Conservation (phyloP, 2,329 filamentous ascomycete genomes). For the Knufia petricola region DNA sequence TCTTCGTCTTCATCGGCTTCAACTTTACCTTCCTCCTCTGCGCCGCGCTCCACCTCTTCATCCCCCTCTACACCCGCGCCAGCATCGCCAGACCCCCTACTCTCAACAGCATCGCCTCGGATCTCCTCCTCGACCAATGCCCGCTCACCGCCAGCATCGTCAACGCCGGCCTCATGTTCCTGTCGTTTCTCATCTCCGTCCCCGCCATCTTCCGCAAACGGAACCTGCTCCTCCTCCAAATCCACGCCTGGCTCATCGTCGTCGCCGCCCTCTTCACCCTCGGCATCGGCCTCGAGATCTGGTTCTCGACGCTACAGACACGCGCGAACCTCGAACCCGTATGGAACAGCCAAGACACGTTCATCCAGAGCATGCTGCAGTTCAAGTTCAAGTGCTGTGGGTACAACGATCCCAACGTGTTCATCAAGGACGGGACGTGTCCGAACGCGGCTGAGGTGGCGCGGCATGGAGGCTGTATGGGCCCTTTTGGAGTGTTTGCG, state of each 20-base stretch:
- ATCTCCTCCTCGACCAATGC: slow-evolving; percentile 43
- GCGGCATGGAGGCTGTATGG: slow-evolving; percentile 59
- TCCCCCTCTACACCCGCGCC: slow-evolving; percentile 42
- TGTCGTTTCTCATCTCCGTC: slow-evolving; percentile 59
- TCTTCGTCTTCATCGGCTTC: slow-evolving; percentile 41
- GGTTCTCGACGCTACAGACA: slow-evolving; percentile 63
- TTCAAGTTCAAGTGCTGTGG: slow-evolving; percentile 72
- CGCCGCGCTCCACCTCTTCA: slow-evolving; percentile 44
- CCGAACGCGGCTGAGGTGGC: slow-evolving; percentile 61
- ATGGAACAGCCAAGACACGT: slow-evolving; percentile 49
- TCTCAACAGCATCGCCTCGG: slow-evolving; percentile 40
- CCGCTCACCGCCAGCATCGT: slow-evolving; percentile 57
- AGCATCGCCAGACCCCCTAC: slow-evolving; percentile 35
- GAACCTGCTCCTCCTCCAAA: slow-evolving; percentile 59
- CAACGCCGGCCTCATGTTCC: slow-evolving; percentile 62
- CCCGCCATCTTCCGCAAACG: slow-evolving; percentile 61
- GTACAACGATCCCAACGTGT: slow-evolving; percentile 63
- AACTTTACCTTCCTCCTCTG: slow-evolving; percentile 45
- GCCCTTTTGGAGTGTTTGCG: slow-evolving; percentile 56
- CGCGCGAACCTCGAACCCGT: slow-evolving; percentile 52
- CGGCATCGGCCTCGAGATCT: slow-evolving; percentile 56
- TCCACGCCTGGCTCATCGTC: slow-evolving; percentile 56
- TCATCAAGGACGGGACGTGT: slow-evolving; percentile 59
- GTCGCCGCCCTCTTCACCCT: slow-evolving; percentile 55
- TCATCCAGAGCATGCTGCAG: slow-evolving; percentile 61